Base-by-base conservation (phyloP, 2,329 filamentous ascomycete species). In the Clonostachys solani region DNA sequence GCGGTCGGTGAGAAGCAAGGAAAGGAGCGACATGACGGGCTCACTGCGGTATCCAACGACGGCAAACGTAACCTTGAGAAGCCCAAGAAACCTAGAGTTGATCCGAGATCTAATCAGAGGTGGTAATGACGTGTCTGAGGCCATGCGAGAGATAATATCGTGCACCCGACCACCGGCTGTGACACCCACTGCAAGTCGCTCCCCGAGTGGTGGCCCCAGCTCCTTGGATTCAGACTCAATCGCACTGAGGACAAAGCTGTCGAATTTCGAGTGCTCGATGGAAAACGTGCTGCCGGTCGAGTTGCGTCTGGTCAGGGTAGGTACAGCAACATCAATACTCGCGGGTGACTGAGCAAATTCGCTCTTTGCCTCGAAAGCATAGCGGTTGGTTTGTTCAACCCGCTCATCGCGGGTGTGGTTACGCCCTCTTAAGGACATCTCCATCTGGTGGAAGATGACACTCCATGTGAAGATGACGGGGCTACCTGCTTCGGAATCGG, bases 381-480 rank as follows among this genome's bases (percentile, higher is more conserved):
- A 78, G 41, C 78, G 73, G 1, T 80, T 77, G 50, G 75, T 77
- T 56, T 83, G 77, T 51, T 82, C 80, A 45, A 82, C 70, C 15
- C 80, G 63, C 29, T 78, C 67, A 54, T 83, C 80, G 43, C 80
- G 69, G 49, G 77, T 75, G 59, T 87, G 83, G 37, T 80, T 81
- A 42, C 84, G 74, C 44, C 73, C 74, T 48, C 80, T 74, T 53
- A 83, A 86, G 12, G 80, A 79, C 40, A 81, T 69, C 54, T 82
- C 81, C 69, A 94, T 81, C 23, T 79, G 76, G 57, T 87, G 80
- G 10, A 92, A 73, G 23, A 96, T 79, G 43, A 92, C 72, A 5
- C 85, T 83, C 92, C 92, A 97, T 4, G 87, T 81, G 54, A 95
- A 87, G 17, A 89, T 78, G 16, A 88, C 82, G 2, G 89, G 89